Conservation (phyloP, 192 early-diverging fungal genomes). For the Entomortierella beljakovae region DNA sequence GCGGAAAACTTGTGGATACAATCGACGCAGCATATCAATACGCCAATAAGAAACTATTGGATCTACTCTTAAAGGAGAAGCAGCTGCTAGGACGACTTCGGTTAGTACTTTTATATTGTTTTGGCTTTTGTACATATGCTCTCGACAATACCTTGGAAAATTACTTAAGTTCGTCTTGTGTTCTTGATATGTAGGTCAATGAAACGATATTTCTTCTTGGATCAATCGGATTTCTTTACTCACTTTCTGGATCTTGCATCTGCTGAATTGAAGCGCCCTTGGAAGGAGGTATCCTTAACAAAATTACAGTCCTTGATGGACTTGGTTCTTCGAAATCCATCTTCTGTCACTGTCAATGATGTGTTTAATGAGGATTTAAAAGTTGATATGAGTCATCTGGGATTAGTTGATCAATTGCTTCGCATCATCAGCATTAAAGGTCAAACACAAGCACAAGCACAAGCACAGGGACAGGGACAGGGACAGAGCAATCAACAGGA, state of each 20-base stretch:
- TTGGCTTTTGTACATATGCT: too few species aligned
- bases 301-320: slow-evolving; percentile 90
- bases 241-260: slow-evolving; percentile 94
- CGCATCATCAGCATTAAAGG: slow-evolving; percentile 77
- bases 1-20: slow-evolving; percentile 69
- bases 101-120: slow-evolving; percentile 27
- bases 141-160: too few species aligned
- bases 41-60: slow-evolving; percentile 88
- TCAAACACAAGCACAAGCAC: slow-evolving; percentile 49
- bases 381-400: slow-evolving; percentile 72
- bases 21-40: slow-evolving; percentile 89
- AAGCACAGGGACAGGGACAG: slow-evolving; percentile 38
- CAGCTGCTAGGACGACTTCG: slow-evolving; percentile 80
- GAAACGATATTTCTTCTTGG: slow-evolving; percentile 93
- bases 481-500: slow-evolving; percentile 21
- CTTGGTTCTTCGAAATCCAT: slow-evolving; percentile 87
- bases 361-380: slow-evolving; percentile 89
- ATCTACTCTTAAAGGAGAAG: slow-evolving; percentile 82
- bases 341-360: slow-evolving; percentile 82
- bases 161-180: too few species aligned
- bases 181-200: slow-evolving; percentile 70
- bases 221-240: slow-evolving; percentile 93
- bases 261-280: slow-evolving; percentile 79
- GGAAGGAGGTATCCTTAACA: slow-evolving; percentile 72
- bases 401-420: slow-evolving; percentile 78